These are phyloP conservation scores for Simplicillium sp. DNA, from an alignment of 2,329 filamentous ascomycete genomes.

Conservation along the genomic window DNA sequence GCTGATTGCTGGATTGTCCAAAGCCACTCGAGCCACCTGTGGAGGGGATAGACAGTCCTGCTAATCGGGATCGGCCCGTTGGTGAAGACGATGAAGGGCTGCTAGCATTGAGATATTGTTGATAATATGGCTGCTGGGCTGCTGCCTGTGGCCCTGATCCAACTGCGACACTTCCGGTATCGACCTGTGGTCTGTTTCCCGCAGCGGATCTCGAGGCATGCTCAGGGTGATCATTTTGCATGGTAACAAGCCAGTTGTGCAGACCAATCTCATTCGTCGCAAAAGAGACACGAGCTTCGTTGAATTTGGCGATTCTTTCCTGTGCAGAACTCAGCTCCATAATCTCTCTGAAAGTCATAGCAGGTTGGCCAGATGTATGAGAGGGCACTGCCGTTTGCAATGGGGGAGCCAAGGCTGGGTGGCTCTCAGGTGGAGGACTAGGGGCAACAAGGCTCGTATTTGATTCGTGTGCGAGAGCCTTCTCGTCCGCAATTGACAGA, in stretches of 20 bases:
- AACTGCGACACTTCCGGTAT: too few species aligned
- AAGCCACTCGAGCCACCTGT: conserved; percentile 35
- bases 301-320: conserved; percentile 66
- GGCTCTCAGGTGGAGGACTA: conserved; percentile 27
- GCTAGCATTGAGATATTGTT: conserved; percentile 46
- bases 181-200: too few species aligned
- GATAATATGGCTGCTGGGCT: conserved; percentile 41
- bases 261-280: conserved; percentile 67
- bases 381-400: conserved; percentile 8
- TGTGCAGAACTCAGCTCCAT: conserved; percentile 53
- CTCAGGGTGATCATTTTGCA: conserved; percentile 37
- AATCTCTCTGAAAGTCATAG: conserved; percentile 67
- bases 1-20: conserved; percentile 48
- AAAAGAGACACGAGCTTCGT: conserved; percentile 62
- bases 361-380: conserved; percentile 11
- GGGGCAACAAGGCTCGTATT: conserved; percentile 18
- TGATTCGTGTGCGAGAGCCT: conserved; percentile 23
- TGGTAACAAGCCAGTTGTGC: conserved; percentile 41
- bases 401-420: conserved; percentile 18
- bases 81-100: conserved; percentile 20
- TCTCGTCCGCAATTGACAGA: conserved; percentile 35
- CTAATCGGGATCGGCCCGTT: conserved; percentile 24
- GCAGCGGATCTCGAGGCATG: conserved; percentile 17
- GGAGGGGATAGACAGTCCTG: conserved; percentile 23
- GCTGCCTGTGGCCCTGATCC: conserved; percentile 14